Evolutionary conservation across 768 basidiomycete species (phyloP).

Genomic region (Steccherinum ochraceum): DNA sequence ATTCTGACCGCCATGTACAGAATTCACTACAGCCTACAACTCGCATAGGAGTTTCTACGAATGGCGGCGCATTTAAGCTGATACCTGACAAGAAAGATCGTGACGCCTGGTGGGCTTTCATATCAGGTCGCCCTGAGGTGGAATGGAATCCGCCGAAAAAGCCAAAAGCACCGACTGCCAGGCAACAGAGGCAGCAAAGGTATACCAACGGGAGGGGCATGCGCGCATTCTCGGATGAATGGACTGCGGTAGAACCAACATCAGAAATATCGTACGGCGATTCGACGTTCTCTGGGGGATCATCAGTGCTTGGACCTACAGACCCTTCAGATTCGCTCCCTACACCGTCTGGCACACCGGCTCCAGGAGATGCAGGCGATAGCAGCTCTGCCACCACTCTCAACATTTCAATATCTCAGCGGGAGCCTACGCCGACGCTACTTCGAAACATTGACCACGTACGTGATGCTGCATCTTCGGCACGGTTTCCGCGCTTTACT

Average conservation of each 20-base stretch:
- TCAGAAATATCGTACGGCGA: slow-evolving; percentile 2
- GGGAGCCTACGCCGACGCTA: slow-evolving; percentile 54
- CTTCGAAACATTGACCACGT: slow-evolving; percentile 65
- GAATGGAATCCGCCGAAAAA: slow-evolving; percentile 57
- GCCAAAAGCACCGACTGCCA: slow-evolving; percentile 20
- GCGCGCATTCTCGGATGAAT: slow-evolving; percentile 32
- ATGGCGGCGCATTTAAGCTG: slow-evolving; percentile 21
- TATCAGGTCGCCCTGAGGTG: slow-evolving; percentile 60
- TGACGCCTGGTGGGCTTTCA: slow-evolving; percentile 75
- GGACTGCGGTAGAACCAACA: not conserved
- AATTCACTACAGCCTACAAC: slow-evolving; percentile 62
- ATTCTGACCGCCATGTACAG: slow-evolving; percentile 28
- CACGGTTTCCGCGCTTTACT: not conserved
- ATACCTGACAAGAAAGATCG: slow-evolving; percentile 71
- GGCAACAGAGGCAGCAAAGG: slow-evolving; percentile 2
- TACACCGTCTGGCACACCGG: slow-evolving; percentile 35
- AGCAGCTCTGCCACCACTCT: slow-evolving; percentile 3
- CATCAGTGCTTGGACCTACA: too few relatives aligned
- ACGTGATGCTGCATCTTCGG: slow-evolving; percentile 17
- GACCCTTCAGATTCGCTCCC: slow-evolving; percentile 33
- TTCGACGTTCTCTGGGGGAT: slow-evolving; percentile 5
- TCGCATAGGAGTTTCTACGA: slow-evolving; percentile 31
- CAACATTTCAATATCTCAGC: slow-evolving; percentile 11
- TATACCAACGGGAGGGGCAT: slow-evolving; percentile 23
- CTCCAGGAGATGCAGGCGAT: slow-evolving; percentile 11